A percentile compares a stretch with the other conserved stretches of the same genome.
Evolutionary conservation across 148 eudicot species (phyloP).

Genomic region (Amaranthus palmeri): DNA sequence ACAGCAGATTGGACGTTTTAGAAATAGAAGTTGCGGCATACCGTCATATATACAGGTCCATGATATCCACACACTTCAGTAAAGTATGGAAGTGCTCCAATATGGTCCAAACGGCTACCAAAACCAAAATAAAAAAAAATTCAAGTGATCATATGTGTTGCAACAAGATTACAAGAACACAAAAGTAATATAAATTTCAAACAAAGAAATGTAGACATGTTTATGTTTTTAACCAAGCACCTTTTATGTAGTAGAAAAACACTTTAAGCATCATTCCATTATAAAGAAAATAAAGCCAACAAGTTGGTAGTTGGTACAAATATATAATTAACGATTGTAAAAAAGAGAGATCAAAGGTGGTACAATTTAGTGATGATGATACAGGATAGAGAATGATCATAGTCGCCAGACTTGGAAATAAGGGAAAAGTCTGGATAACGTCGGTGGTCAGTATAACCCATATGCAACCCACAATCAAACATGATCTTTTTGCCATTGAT

Average conservation of each 20-base stretch:
- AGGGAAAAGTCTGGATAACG: slow-evolving; percentile 88
- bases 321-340: too few species aligned
- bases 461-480: slow-evolving; percentile 99
- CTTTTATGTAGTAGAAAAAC: too few species aligned
- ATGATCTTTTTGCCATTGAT: slow-evolving; percentile 82
- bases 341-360: neutral
- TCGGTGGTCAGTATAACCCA: slow-evolving; percentile 63
- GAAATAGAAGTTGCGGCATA: slow-evolving; percentile 17
- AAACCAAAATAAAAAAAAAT: neutral
- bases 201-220: too few species aligned
- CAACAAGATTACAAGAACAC: neutral
- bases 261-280: too few species aligned
- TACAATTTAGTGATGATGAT: slow-evolving; percentile 82
- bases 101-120: slow-evolving; percentile 82
- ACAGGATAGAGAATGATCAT: slow-evolving; percentile 50
- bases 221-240: too few species aligned
- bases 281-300: neutral
- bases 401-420: slow-evolving; percentile 53
- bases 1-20: too few species aligned
- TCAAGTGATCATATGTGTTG: neutral
- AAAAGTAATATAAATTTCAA: too few species aligned
- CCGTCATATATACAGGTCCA: slow-evolving; percentile 98
- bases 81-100: slow-evolving; percentile 92
- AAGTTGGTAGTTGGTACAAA: neutral
- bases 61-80: slow-evolving; percentile 90